Evolutionary conservation across 1,284 basidiomycete genomes (phyloP), one percentile per base, ranked within the genome.

Genomic region (Heliocybe sulcata): DNA sequence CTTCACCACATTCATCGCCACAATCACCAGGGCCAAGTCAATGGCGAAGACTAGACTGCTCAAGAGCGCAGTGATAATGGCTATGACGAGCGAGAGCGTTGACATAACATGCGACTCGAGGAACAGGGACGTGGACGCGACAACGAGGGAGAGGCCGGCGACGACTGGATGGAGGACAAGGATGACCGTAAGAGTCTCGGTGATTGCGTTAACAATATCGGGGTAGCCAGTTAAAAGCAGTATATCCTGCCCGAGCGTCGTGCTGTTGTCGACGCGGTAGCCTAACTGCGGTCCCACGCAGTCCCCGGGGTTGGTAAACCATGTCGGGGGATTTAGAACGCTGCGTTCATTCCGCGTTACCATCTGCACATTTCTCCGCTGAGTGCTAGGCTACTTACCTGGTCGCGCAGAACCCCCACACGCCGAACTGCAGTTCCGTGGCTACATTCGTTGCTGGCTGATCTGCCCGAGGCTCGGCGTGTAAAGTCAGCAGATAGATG

Each of bases 321-420:
- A 25, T 2, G 65, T 64, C 0, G 66, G 66, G 10, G 54, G 51
- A 51, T 71, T 58, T 16, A 72, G 56, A 26, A 60, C 65, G 60
- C 73, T 76, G 51, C 10, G 59, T 22, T 53, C 16, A 23, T 25
- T 23, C 20, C 11, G 23, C 23, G 27, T 25, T 42, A 23, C 23
- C 4, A 45, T 19, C 42, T 19, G 19, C 49, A 47, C 9, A 22
- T 55, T 26, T 47, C 29, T 19, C 19, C 16, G 38, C 16, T 6
- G 4, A 16, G 14, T 3, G 31, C 20, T 19, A 26, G 52, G 2
- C 19, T 31, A 59, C 65, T 45, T 45, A 79, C 84, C 77, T 79
- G 10, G 70, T 73, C 1, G 81, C 80, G 67, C 87, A 90, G 45
- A 84, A 72, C 1, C 87, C 87, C 87, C 87, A 90, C 3, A 89